Conservation (phyloP, 1,284 basidiomycete genomes). For the Trichosporon asahii region DNA sequence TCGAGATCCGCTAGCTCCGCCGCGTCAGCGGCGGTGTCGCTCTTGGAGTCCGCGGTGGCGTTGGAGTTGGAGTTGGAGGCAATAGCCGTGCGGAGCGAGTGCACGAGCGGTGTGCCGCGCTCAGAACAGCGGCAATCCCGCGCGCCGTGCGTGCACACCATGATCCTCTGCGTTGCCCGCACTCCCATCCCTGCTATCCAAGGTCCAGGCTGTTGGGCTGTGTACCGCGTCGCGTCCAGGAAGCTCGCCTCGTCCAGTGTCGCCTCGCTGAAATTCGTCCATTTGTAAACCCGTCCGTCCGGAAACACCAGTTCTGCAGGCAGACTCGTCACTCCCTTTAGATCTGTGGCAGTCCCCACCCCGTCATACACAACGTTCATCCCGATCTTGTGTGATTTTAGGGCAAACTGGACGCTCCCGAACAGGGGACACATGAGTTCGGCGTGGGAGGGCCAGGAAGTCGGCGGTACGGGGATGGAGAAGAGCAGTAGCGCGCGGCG, state of each 20-base stretch:
- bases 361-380: constrained; percentile 46
- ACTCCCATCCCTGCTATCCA: not conserved
- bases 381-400: constrained; percentile 29
- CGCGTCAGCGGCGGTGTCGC: no score
- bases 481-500: constrained; percentile 38
- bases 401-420: constrained; percentile 15
- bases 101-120: constrained; percentile 56
- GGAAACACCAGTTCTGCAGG: constrained; percentile 36
- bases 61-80: not conserved
- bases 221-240: constrained; percentile 21
- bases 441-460: constrained; percentile 41
- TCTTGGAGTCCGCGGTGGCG: not conserved
- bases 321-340: constrained; percentile 29
- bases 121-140: constrained; percentile 73
- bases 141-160: constrained; percentile 68
- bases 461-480: constrained; percentile 37
- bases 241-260: constrained; percentile 27
- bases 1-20: no score
- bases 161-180: constrained; percentile 50
- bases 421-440: constrained; percentile 40
- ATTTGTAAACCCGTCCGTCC: constrained; percentile 32
- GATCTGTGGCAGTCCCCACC: constrained; percentile 6
- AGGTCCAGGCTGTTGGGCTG: constrained; percentile 7
- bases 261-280: constrained; percentile 21
- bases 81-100: constrained; percentile 50